Percentiles rank a stretch among this genome's conserved stretches.
phyloP scores from a whole-genome alignment of 2,329 filamentous ascomycete species.

The Alternaria sp. region DNA sequence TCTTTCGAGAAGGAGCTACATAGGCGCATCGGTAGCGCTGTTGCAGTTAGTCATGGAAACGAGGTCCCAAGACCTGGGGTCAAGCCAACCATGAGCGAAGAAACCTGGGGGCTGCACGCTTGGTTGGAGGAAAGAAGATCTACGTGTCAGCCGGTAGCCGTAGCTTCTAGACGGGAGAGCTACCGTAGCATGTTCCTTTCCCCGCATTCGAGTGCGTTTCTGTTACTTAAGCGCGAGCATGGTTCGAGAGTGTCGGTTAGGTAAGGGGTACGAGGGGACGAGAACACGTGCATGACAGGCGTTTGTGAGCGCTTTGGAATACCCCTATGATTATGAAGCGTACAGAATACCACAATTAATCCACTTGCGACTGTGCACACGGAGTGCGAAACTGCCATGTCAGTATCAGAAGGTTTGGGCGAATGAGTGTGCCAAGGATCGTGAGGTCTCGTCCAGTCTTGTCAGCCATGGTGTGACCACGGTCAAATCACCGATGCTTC shows the following conservation, averaged over 20 bases:
- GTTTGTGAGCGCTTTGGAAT: conserved; percentile 46
- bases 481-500: conserved; percentile 3
- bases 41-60: conserved; percentile 49
- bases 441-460: conserved; percentile 31
- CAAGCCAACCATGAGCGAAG: conserved; percentile 30
- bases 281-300: conserved; percentile 40
- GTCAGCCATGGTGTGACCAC: conserved; percentile 30
- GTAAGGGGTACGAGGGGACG: conserved; percentile 26
- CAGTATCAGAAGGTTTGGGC: background rate
- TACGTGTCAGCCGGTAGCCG: conserved; percentile 36
- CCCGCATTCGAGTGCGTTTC: conserved; percentile 48
- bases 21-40: conserved; percentile 20
- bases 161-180: conserved; percentile 36
- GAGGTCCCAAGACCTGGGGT: conserved; percentile 31
- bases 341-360: conserved; percentile 24
- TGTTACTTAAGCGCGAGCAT: conserved; percentile 43
- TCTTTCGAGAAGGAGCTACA: conserved; percentile 36
- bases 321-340: conserved; percentile 43
- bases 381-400: background rate
- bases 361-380: conserved; percentile 7
- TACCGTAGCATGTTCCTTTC: conserved; percentile 42
- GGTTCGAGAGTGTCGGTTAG: conserved; percentile 18
- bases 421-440: conserved; percentile 39
- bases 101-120: conserved; percentile 27
- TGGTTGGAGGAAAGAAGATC: conserved; percentile 28